phyloP scores from a whole-genome alignment of 257 asterid genomes.

The Ajuga chamaepitys region DNA sequence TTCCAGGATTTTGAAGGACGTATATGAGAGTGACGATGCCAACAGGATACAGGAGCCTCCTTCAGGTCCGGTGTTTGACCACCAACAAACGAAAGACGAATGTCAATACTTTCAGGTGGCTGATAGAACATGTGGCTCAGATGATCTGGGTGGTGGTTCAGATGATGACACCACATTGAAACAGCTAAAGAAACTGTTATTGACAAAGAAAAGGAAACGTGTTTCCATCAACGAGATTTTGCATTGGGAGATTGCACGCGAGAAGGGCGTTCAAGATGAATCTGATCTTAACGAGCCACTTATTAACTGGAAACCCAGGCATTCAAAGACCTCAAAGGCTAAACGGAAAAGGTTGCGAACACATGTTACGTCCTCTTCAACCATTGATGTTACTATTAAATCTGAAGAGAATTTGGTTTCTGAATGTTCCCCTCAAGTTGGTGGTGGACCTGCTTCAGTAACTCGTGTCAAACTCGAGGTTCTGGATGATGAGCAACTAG shows the following conservation, averaged over 20 bases:
- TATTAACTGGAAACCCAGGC: conserved; percentile 37
- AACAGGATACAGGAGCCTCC: conserved; percentile 13
- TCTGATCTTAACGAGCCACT: conserved; percentile 57
- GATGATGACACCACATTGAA: conserved; percentile 56
- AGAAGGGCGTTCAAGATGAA: conserved; percentile 36
- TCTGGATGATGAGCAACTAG: conserved; percentile 30
- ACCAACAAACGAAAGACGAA: conserved; percentile 22
- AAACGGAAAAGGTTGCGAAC: conserved; percentile 26
- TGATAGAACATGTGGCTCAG: conserved; percentile 25
- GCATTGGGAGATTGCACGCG: conserved; percentile 11
- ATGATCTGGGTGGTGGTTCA: conserved; percentile 22
- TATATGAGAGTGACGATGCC: conserved; percentile 33
- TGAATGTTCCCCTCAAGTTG: conserved; percentile 22
- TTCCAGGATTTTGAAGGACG: conserved; percentile 39
- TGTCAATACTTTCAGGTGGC: conserved; percentile 17
- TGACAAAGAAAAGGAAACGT: conserved; percentile 51
- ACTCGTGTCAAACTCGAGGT: conserved; percentile 34
- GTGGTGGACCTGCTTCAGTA: conserved; percentile 14
- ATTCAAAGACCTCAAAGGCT: conserved; percentile 32
- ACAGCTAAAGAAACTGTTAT: conserved; percentile 41
- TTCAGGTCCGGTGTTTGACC: conserved; percentile 17
- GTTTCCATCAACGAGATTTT: conserved; percentile 6
- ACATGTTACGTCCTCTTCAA: conserved; percentile 14
- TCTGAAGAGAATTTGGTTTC: conserved; percentile 23
- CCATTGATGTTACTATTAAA: conserved; percentile 19